These are phyloP conservation scores for Colletotrichum sp. DNA, from an alignment of 2,329 filamentous ascomycete species.

Conservation along the genomic window DNA sequence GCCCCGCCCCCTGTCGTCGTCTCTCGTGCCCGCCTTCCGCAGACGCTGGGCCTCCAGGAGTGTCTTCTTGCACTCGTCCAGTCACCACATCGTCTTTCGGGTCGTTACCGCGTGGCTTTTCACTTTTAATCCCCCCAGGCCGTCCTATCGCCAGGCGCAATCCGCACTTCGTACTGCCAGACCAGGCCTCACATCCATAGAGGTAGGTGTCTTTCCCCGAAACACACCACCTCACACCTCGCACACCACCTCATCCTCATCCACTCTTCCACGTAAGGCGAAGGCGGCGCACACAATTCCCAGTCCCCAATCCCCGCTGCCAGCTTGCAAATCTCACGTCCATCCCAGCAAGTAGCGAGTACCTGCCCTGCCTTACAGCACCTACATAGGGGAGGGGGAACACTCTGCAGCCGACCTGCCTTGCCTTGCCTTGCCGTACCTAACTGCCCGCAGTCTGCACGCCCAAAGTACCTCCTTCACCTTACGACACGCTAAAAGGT, in stretches of 20 bases:
- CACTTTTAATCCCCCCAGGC: not conserved
- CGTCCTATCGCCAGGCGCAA: not conserved
- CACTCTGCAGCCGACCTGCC: not conserved
- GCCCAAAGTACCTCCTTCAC: not conserved
- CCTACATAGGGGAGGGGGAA: not conserved
- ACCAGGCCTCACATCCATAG: not conserved
- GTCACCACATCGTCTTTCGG: not conserved
- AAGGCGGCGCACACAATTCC: not conserved
- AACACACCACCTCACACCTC: constrained; percentile 3
- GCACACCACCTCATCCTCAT: not conserved
- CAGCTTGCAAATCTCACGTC: not conserved
- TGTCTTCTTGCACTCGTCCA: not conserved
- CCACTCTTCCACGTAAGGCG: not conserved
- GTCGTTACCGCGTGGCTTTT: not conserved
- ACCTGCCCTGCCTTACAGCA: not conserved
- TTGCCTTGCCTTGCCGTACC: not conserved
- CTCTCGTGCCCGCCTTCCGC: not conserved
- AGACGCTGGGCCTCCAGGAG: not conserved
- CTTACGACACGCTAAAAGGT: not conserved
- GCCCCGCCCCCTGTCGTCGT: not conserved
- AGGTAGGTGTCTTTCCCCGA: constrained; percentile 17
- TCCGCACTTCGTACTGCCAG: not conserved
- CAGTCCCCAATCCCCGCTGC: not conserved
- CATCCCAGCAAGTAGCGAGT: not conserved
- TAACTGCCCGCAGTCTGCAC: not conserved